These are phyloP conservation scores for Monosporascus sp. DNA, from an alignment of 2,329 filamentous ascomycete species.

Conservation along the genomic window DNA sequence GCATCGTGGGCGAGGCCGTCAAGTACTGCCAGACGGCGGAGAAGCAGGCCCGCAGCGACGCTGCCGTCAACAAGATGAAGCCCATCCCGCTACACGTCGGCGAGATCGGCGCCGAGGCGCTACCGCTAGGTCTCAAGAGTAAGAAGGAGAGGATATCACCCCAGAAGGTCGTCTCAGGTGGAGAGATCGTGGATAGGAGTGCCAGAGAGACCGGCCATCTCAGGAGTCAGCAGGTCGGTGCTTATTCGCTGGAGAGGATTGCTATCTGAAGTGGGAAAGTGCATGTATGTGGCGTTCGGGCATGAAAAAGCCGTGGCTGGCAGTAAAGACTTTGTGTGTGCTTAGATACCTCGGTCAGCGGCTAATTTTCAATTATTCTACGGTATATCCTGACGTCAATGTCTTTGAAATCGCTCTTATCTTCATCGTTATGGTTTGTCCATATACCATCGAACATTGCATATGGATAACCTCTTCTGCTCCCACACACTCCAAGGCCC, in stretches of 20 bases:
- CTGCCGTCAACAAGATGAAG: slow-evolving; percentile 32
- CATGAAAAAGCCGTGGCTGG: no score
- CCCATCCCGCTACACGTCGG: slow-evolving; percentile 40
- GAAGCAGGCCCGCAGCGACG: slow-evolving; percentile 11
- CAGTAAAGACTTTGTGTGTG: no score
- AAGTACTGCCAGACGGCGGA: slow-evolving; percentile 47
- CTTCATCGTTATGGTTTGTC: no score
- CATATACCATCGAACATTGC: no score
- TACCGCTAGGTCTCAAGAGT: slow-evolving; percentile 70
- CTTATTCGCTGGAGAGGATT: slow-evolving; percentile 79
- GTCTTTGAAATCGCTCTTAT: no score
- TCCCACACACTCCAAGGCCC: no score
- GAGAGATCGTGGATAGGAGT: slow-evolving; percentile 65
- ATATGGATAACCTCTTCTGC: no score
- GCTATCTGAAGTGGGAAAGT: slow-evolving; percentile 44
- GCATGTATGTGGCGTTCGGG: neutral
- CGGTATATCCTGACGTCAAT: no score
- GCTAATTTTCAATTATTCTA: no score
- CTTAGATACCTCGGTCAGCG: no score
- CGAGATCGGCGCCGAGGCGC: slow-evolving; percentile 39
- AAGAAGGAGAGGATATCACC: slow-evolving; percentile 41
- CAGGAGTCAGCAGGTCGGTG: slow-evolving; percentile 72
- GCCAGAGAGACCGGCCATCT: slow-evolving; percentile 70
- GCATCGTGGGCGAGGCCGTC: slow-evolving; percentile 60
- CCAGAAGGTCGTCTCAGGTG: slow-evolving; percentile 60